Conservation (phyloP, 305 asterid genomes). For the Withania somnifera region DNA sequence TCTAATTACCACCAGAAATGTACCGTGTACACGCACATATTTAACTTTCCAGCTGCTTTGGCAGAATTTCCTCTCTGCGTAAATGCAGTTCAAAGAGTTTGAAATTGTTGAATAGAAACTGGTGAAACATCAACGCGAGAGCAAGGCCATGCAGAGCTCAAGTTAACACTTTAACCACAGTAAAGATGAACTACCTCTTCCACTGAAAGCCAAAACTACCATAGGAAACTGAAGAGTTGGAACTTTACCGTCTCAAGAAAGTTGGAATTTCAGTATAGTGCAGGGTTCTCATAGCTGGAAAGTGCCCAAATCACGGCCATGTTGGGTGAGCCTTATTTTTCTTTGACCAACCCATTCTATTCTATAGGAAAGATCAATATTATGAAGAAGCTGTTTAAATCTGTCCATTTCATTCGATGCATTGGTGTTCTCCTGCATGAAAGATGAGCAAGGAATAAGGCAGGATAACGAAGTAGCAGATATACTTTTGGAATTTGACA, state of each 20-base stretch:
- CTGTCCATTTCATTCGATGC: constrained; percentile 50
- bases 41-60: not conserved
- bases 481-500: not conserved
- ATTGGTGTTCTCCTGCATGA: constrained; percentile 43
- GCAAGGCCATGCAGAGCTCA: not conserved
- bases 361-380: constrained; percentile 82
- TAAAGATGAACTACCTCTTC: not conserved
- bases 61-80: not conserved
- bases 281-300: constrained; percentile 41
- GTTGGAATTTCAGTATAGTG: not conserved
- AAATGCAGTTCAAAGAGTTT: not conserved
- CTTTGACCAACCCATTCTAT: constrained; percentile 76
- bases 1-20: not conserved
- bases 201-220: not conserved
- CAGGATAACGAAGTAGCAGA: not conserved
- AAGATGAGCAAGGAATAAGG: not conserved
- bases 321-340: constrained; percentile 64
- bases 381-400: constrained; percentile 59
- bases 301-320: constrained; percentile 66
- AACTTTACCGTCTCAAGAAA: not conserved
- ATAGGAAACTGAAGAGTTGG: not conserved
- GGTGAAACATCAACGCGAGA: not conserved
- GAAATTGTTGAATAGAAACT: not conserved
- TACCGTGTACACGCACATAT: not conserved
- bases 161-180: not conserved